A percentile compares a stretch with the other conserved stretches of the same genome.
phyloP scores from a whole-genome alignment of 495 filamentous ascomycete genomes.

The Evernia prunastri region DNA sequence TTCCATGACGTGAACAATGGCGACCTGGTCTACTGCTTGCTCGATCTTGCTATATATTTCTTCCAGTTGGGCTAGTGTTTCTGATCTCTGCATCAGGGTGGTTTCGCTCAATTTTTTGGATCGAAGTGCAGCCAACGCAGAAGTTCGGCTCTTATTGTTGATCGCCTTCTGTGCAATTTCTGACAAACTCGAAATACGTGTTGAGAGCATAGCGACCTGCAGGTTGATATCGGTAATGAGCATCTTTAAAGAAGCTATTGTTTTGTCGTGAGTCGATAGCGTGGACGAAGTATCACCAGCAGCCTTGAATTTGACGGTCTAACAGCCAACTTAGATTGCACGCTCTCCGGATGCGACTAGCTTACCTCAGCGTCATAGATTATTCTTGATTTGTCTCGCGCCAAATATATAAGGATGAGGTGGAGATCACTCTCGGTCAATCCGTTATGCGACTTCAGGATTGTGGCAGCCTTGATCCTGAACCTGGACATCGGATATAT shows the following conservation, averaged over 20 bases:
- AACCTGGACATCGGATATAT: constrained; percentile 64
- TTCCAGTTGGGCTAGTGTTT: constrained; percentile 72
- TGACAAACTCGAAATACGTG: constrained; percentile 45
- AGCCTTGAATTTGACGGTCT: constrained; percentile 68
- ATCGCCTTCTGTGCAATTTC: constrained; percentile 61
- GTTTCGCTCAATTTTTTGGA: constrained; percentile 74
- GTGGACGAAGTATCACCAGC: constrained; percentile 36
- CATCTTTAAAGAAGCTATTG: constrained; percentile 70
- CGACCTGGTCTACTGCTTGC: constrained; percentile 75
- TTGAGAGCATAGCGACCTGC: constrained; percentile 56
- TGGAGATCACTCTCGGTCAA: constrained; percentile 61
- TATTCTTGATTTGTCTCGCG: constrained; percentile 58
- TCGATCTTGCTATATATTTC: constrained; percentile 73
- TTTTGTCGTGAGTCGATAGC: constrained; percentile 68
- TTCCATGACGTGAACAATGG: constrained; percentile 74
- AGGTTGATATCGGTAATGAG: constrained; percentile 55
- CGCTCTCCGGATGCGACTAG: constrained; percentile 18
- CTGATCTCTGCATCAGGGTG: constrained; percentile 59
- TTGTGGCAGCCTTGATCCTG: constrained; percentile 46
- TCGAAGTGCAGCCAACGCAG: constrained; percentile 69
- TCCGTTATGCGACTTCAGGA: constrained; percentile 44
- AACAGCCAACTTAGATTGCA: constrained; percentile 15
- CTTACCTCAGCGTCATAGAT: constrained; percentile 58
- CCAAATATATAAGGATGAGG: constrained; percentile 63
- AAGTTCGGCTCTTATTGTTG: constrained; percentile 58